Evolutionary conservation across 2,329 filamentous ascomycete genomes (phyloP), one percentile per base, ranked within the genome.

Genomic region (Thelonectria rubi): DNA sequence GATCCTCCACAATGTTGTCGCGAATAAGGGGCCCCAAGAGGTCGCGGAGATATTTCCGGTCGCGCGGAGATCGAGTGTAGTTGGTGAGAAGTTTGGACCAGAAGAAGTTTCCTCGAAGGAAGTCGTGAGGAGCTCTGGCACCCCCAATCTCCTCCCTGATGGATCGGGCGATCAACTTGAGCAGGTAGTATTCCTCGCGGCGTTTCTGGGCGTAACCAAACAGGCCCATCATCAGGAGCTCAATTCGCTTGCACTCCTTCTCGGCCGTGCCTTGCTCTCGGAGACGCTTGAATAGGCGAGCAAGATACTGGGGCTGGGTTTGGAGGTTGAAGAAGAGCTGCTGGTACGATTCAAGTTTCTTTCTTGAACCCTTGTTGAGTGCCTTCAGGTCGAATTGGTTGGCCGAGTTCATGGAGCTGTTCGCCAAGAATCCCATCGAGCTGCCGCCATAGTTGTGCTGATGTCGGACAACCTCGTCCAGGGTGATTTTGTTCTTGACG

Each of bases 401-500:
- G 63, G 91, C 89, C 2, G 93, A 97, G 2, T 90, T 87, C 64
- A 97, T 94, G 52, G 94, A 88, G n/a, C 88, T 91, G 78, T 95
- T 97, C 60, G 92, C 91, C 50, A 99, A 83, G 30, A 98, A 85
- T 62, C 88, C 91, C 65, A 93, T 91, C 20, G 94, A 89, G 72
- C 95, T 91, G 2, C 94, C 94, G 58, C 95, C 95, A 72, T 95
- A 97, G 76, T 97, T 96, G 80, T 91, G 94, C 74, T 99, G 95
- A 74, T 98, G 95, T 71, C 93, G 93, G 57, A 99, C 92, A 26
- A 99, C 95, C 78, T 99, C 96, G 73, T 99, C 95, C 4, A 99
- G 84, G 0, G 95, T 98, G 73, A 99, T 99, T 79, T 99, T 99
- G 86, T 99, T 99, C 84, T 98, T 98, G 72, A 99, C 95, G 17